Evolutionary conservation across 2,329 filamentous ascomycete species (phyloP).

Genomic region (Cladosporium phlei): DNA sequence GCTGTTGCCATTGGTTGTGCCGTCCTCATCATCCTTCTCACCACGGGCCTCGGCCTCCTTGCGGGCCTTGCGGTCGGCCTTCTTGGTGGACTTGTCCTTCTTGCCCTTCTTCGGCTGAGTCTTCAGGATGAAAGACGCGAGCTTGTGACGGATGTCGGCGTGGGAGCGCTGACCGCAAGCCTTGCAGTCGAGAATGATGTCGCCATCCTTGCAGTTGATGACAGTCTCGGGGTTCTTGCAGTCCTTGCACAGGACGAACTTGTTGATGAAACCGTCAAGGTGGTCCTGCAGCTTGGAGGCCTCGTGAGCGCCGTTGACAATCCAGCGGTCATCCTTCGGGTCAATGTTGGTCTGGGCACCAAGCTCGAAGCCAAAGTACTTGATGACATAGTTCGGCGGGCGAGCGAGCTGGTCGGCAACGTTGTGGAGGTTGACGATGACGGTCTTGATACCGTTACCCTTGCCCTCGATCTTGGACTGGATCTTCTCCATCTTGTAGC

Average conservation of each 20-base stretch:
- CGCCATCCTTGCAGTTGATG: constrained; percentile 87
- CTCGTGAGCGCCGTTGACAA: constrained; percentile 98
- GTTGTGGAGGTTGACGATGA: constrained; percentile 93
- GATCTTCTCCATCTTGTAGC: constrained; percentile 99
- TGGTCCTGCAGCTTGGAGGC: constrained; percentile 94
- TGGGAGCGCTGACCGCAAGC: constrained; percentile 91
- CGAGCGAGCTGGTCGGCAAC: constrained; percentile 89
- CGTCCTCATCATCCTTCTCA: constrained; percentile 48
- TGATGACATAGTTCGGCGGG: constrained; percentile 92
- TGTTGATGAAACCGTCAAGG: constrained; percentile 96
- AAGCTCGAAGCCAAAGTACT: constrained; percentile 98
- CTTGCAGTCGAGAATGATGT: constrained; percentile 95
- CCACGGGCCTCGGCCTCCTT: constrained; percentile 58
- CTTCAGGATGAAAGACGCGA: constrained; percentile 96
- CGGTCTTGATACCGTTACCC: constrained; percentile 98
- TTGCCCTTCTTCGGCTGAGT: constrained; percentile 89
- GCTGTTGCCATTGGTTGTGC: constrained; percentile 54
- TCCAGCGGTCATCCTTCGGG: constrained; percentile 96
- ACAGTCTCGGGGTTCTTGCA: constrained; percentile 99
- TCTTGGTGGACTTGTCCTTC: constrained; percentile 95
- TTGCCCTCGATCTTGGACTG: constrained; percentile 99
- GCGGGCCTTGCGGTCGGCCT: constrained; percentile 79
- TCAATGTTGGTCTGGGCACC: constrained; percentile 98
- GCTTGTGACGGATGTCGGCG: constrained; percentile 89
- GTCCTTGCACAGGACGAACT: constrained; percentile 98